A percentile compares a stretch with the other conserved stretches of the same genome.
These are phyloP conservation scores for Moesziomyces sp. DNA, from an alignment of 1,284 basidiomycete genomes.

Conservation along the genomic window DNA sequence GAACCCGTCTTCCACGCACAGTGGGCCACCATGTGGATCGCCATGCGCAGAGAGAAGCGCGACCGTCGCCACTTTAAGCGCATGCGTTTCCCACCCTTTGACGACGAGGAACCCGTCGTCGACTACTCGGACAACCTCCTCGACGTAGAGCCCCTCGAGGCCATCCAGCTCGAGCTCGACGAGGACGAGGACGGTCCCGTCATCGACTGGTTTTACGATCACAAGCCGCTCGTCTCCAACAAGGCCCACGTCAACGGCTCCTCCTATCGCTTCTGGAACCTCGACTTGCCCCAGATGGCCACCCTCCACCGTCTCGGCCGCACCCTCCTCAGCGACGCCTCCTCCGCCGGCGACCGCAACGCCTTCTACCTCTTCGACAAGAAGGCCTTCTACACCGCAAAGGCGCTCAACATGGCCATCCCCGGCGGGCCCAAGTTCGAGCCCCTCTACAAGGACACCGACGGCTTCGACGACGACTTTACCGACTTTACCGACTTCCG, in stretches of 20 bases:
- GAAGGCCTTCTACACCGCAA: conserved; percentile 97
- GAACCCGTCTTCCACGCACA: conserved; percentile 99
- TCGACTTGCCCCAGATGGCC: conserved; percentile 92
- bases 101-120: conserved; percentile 88
- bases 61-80: conserved; percentile 99
- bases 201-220: conserved; percentile 98
- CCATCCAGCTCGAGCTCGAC: conserved; percentile 96
- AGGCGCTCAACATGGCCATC: conserved; percentile 93
- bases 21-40: conserved; percentile 99
- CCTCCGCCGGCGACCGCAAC: conserved; percentile 85
- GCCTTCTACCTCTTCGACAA: conserved; percentile 90
- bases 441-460: conserved; percentile 81
- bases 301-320: conserved; percentile 95
- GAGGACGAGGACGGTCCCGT: conserved; percentile 93
- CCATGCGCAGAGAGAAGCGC: conserved; percentile 98
- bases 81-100: conserved; percentile 99
- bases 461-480: conserved; percentile 98
- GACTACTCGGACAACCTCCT: conserved; percentile 84
- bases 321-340: conserved; percentile 85
- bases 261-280: conserved; percentile 92
- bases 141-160: conserved; percentile 96
- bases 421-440: conserved; percentile 96
- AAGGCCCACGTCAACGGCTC: conserved; percentile 84
- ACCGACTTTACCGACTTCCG: conserved; percentile 99
- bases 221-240: conserved; percentile 88